Conservation (phyloP, 1,284 basidiomycete genomes). For the Irpex sp. region DNA sequence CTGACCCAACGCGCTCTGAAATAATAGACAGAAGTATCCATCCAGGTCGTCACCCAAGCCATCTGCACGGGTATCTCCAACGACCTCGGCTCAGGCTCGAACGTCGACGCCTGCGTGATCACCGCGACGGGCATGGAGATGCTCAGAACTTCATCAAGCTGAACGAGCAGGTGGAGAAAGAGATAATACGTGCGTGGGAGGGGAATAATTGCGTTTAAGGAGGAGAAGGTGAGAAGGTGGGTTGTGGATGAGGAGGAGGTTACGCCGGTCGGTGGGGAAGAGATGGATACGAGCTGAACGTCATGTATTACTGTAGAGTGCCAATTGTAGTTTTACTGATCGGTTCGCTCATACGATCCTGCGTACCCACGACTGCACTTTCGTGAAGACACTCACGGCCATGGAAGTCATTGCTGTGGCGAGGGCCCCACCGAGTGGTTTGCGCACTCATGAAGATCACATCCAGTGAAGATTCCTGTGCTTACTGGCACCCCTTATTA, state of each 20-base stretch:
- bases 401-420: too few species aligned
- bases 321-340: neutral
- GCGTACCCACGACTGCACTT: too few species aligned
- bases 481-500: conserved; percentile 14
- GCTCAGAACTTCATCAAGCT: conserved; percentile 87
- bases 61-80: conserved; percentile 98
- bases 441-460: too few species aligned
- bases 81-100: conserved; percentile 96
- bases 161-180: conserved; percentile 86
- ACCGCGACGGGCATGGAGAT: conserved; percentile 81
- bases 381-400: too few species aligned
- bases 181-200: conserved; percentile 79
- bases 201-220: conserved; percentile 88
- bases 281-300: conserved; percentile 58
- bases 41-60: conserved; percentile 82
- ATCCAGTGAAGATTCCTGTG: too few species aligned
- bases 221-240: conserved; percentile 70
- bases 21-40: conserved; percentile 74
- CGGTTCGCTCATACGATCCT: too few species aligned
- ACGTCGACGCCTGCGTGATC: conserved; percentile 97
- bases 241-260: conserved; percentile 67
- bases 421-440: too few species aligned
- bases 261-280: conserved; percentile 50
- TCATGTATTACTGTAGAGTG: neutral
- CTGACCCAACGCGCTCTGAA: neutral